Conservation (phyloP, 2,329 filamentous ascomycete genomes). For the Trichoderma sp. region DNA sequence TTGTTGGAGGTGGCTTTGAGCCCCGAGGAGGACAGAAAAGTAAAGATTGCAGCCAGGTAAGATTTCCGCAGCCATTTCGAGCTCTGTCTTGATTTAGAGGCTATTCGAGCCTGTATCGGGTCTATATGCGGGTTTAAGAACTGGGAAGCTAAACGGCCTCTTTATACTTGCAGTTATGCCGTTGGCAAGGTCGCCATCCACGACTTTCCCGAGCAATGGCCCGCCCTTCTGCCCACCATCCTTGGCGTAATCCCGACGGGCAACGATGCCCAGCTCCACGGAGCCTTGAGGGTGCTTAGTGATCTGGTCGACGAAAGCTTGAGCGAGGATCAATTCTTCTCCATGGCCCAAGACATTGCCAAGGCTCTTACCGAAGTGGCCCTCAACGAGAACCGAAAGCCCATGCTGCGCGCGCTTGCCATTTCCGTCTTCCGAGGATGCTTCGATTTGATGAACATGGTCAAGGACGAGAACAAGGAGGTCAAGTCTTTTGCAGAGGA, state of each 20-base stretch:
- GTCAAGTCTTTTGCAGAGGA: constrained; percentile 91
- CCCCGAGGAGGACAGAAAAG: constrained; percentile 76
- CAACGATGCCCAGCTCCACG: constrained; percentile 80
- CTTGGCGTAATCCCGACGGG: constrained; percentile 77
- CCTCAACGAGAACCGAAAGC: constrained; percentile 72
- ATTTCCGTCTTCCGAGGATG: constrained; percentile 89
- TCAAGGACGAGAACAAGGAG: constrained; percentile 85
- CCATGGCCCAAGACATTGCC: constrained; percentile 82
- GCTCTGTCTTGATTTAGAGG: neutral
- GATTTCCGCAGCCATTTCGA: constrained; percentile 34
- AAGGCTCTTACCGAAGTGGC: constrained; percentile 83
- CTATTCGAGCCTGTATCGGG: neutral
- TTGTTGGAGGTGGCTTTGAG: constrained; percentile 79
- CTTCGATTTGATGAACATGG: constrained; percentile 95
- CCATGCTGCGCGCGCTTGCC: constrained; percentile 78
- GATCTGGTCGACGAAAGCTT: constrained; percentile 93
- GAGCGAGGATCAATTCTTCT: constrained; percentile 93
- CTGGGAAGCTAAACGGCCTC: neutral
- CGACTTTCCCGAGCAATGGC: constrained; percentile 96
- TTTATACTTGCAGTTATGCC: constrained; percentile 54
- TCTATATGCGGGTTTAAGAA: neutral
- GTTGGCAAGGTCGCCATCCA: constrained; percentile 92
- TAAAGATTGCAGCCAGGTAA: constrained; percentile 86
- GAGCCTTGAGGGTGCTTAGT: constrained; percentile 82
- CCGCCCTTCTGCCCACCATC: constrained; percentile 79